Base-by-base conservation (phyloP, 495 filamentous ascomycete species). In the Xanthoparmelia taractica region DNA sequence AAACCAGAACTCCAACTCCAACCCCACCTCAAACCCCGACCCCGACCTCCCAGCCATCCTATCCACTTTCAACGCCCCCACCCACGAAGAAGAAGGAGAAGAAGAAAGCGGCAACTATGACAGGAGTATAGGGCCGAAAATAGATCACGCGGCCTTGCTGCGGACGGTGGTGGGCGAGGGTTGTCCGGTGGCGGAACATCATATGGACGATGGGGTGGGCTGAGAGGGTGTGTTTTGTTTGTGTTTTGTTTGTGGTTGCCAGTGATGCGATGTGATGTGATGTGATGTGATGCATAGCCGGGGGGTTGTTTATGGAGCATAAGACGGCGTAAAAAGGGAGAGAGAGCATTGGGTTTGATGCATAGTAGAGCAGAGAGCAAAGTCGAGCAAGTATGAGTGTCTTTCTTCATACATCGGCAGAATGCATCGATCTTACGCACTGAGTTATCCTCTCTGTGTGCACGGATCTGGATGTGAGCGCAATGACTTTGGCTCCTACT, bases 41-140 rank as follows among this genome's bases (percentile, higher is more conserved):
- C 70, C 59, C 37, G 75, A 77, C 15, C 67, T 74, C 8, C 74
- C 77, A 2, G 73, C 74, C 29, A 33, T 69, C 5, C 59, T 65
- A 5, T 36, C 56, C 23, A 38, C 65, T n/a, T 63, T 66, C 59
- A 34, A 40, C 57, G 15, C 33, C 8, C n/a, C 38, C 48, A 40
- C 57, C 25, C 64, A 63, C 23, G 66, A 62, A 0, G 64, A 66
- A 5, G 65, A n/a, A n/a, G n/a, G n/a, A n/a, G n/a, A n/a, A n/a
- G n/a, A n/a, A n/a, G n/a, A n/a, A n/a, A n/a, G n/a, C n/a, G n/a
- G 37, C 31, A 60, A 37, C 8, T 48, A 60, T 20, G 68, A 70
- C 33, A 61, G 67, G 29, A 68, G 64, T 41, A 63, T 70, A 11
- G 68, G 68, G 17, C 64, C 67, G 10, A 70, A 70, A 41, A 59